Evolutionary conservation across 78 protist species (phyloP).

Genomic region (Guillardia theta): DNA sequence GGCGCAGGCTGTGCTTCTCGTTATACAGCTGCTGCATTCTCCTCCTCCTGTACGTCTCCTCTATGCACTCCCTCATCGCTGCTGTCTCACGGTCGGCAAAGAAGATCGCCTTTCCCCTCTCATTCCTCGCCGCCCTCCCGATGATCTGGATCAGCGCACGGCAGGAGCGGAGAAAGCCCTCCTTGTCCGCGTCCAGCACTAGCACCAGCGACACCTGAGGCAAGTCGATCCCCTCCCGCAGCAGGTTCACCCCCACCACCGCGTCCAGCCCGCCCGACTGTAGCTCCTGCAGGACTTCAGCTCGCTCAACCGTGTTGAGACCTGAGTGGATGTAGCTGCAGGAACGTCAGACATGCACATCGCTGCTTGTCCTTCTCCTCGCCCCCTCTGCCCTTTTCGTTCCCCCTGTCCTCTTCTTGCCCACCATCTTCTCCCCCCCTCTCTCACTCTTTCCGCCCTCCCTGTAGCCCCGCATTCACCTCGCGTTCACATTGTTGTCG

Average conservation of each 20-base stretch:
- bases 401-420: too few relatives aligned
- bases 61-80: conserved; percentile 12
- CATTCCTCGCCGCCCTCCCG: conserved; percentile 56
- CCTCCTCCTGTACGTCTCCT: conserved; percentile 27
- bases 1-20: background rate
- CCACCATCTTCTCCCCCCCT: too few relatives aligned
- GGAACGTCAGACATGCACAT: too few relatives aligned
- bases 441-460: too few relatives aligned
- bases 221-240: conserved; percentile 42
- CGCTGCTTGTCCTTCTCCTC: too few relatives aligned
- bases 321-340: conserved; percentile 11
- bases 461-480: too few relatives aligned
- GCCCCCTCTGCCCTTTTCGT: too few relatives aligned
- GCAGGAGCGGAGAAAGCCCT: conserved; percentile 34
- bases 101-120: background rate
- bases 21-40: background rate
- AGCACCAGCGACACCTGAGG: conserved; percentile 44
- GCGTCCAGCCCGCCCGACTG: background rate
- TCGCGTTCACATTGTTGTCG: background rate
- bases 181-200: conserved; percentile 41
- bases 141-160: conserved; percentile 46
- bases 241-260: conserved; percentile 45
- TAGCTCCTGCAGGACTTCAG: background rate
- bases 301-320: background rate
- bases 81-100: background rate